Evolutionary conservation across 208 protist genomes (phyloP), one percentile per base, ranked within the genome.

Genomic region (Leishmania arabica): DNA sequence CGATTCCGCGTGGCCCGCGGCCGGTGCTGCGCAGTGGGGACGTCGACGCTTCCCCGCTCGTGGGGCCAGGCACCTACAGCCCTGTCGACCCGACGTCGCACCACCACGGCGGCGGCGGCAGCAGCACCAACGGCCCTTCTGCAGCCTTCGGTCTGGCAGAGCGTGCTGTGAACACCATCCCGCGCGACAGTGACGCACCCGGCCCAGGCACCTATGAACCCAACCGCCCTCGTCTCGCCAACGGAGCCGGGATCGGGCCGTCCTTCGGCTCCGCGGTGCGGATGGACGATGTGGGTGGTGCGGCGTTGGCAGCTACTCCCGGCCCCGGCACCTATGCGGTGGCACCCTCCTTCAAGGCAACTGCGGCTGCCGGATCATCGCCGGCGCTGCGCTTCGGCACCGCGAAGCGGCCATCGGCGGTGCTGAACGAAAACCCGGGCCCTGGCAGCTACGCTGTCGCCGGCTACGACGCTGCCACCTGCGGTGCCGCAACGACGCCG

Each of bases 271-370:
- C 75, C 21, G 81, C 76, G 15, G 56, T 60, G 27, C 69, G 51
- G 34, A 82, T 70, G 62, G 34, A 65, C 21, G 45, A 73, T 51
- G 49, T 21, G 45, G 69, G 34, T 31, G 75, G 21, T 31, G 53
- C 60, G 45, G 47, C 37, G 64, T 8, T 58, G 42, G 64, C 27
- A 53, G 3, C 24, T 8, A 79, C 37, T 21, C 79, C 83, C 15
- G 86, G 83, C 7, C 85, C 85, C 17, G 85, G 81, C 31, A 71
- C 66, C 62, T 88, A 88, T 58, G 81, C 42, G 19, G 73, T 70
- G 7, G 54, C 68, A 19, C 45, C 70, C 34, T 70, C 75, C 56
- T 37, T 73, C 69, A 34, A 73, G 24, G 69, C 69, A 53, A 73
- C 76, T 6, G 42, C 76, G 37, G 49, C 76, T 21, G 31, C 40